These are phyloP conservation scores for Fraxinus paxiana DNA, from an alignment of 305 asterid genomes.

Conservation along the genomic window DNA sequence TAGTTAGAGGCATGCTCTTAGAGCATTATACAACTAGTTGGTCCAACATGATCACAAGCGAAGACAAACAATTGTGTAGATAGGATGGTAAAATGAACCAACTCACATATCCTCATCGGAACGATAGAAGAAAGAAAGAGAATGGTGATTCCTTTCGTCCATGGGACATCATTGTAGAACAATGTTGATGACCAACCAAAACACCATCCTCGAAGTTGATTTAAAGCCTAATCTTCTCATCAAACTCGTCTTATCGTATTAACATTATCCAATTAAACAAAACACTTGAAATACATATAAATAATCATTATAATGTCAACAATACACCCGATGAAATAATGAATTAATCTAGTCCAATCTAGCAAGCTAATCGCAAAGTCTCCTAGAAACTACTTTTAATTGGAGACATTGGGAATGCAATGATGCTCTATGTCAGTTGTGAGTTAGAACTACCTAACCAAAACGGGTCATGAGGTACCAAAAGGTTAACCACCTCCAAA, in stretches of 20 bases:
- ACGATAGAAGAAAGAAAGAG: background rate
- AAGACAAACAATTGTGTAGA: background rate
- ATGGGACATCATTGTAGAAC: background rate
- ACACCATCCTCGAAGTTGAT: background rate
- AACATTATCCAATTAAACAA: background rate
- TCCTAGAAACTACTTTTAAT: background rate
- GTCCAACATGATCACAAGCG: background rate
- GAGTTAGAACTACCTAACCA: background rate
- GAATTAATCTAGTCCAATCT: background rate
- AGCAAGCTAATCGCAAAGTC: background rate
- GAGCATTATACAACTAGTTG: background rate
- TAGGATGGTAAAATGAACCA: background rate
- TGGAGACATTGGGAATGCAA: background rate
- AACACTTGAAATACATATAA: background rate
- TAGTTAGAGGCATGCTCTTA: background rate
- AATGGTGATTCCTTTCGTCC: background rate
- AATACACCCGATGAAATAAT: background rate
- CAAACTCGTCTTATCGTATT: background rate
- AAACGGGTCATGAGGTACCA: background rate
- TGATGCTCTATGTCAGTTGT: background rate
- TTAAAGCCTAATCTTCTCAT: background rate
- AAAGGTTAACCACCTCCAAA: background rate
- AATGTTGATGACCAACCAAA: background rate
- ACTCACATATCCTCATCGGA: background rate
- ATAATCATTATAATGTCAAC: background rate